Percentiles rank a stretch among this genome's conserved stretches.
Evolutionary conservation across 495 filamentous ascomycete genomes (phyloP).

Genomic region (Penicillium macrosclerotiorum): DNA sequence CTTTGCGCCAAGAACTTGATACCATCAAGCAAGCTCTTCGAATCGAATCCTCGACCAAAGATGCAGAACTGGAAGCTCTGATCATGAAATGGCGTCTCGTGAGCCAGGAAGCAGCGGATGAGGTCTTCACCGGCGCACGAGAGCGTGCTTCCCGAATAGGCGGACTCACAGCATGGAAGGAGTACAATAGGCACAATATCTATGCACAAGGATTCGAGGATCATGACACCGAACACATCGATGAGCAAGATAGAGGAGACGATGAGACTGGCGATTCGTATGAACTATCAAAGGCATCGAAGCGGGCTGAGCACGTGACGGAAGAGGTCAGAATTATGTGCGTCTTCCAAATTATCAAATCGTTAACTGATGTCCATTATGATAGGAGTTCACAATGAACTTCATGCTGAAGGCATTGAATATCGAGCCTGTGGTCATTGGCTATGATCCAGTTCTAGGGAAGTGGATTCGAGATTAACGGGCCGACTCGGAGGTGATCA

Average conservation of each 20-base stretch:
- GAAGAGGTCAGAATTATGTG: no score
- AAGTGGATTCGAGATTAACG: constrained; percentile 47
- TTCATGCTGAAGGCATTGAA: constrained; percentile 69
- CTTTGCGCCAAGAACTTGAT: constrained; percentile 42
- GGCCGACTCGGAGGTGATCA: neutral
- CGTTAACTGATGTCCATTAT: no score
- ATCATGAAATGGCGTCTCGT: constrained; percentile 47
- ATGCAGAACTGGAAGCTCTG: constrained; percentile 47
- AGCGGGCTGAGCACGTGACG: no score
- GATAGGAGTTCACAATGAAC: constrained; percentile 65
- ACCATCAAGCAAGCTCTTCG: constrained; percentile 48
- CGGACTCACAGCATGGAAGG: constrained; percentile 54
- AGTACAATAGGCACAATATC: constrained; percentile 39
- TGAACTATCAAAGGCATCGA: constrained; percentile 17
- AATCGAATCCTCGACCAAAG: constrained; percentile 44
- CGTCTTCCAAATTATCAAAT: no score
- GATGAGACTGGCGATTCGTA: constrained; percentile 21
- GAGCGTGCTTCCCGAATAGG: constrained; percentile 53
- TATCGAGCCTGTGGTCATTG: constrained; percentile 61
- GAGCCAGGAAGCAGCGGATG: constrained; percentile 52
- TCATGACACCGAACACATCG: constrained; percentile 18
- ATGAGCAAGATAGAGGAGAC: constrained; percentile 29
- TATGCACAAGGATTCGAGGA: constrained; percentile 32
- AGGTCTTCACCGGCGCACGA: constrained; percentile 42
- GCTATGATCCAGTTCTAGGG: constrained; percentile 55